Evolutionary conservation across 352 stramenopile genomes (phyloP).

Genomic region (Pythium chondricola): DNA sequence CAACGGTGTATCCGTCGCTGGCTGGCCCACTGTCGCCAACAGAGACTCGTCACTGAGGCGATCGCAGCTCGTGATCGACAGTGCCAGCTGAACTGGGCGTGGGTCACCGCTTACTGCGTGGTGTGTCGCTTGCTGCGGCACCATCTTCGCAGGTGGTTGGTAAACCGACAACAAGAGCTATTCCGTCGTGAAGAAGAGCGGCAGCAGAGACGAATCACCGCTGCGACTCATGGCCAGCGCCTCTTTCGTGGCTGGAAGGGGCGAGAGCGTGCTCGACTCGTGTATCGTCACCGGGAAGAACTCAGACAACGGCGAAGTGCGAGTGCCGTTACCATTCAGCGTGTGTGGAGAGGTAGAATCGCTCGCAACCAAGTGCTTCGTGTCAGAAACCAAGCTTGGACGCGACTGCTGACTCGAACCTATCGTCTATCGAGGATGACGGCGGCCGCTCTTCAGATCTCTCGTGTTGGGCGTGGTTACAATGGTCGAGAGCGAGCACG

Average conservation of each 20-base stretch:
- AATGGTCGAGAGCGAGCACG: conserved; percentile 27
- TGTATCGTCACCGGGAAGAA: conserved; percentile 1
- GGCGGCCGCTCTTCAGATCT: conserved; percentile 27
- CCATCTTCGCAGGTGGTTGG: conserved; percentile 28
- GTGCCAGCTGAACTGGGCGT: conserved; percentile 22
- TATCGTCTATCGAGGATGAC: background rate
- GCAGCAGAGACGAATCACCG: conserved; percentile 13
- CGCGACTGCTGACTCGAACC: too few species aligned
- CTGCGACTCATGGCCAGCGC: conserved; percentile 32
- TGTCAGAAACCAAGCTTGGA: too few species aligned
- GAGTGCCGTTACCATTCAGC: conserved; percentile 26
- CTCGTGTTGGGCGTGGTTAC: conserved; percentile 33
- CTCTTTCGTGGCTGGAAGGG: conserved; percentile 28
- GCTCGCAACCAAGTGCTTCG: too few species aligned
- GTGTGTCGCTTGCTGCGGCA: conserved; percentile 24
- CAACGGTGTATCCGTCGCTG: conserved; percentile 46
- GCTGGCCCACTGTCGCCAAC: conserved; percentile 15
- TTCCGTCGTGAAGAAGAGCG: conserved; percentile 24
- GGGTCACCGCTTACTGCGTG: conserved; percentile 25
- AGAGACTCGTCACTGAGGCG: conserved; percentile 20
- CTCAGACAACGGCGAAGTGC: background rate
- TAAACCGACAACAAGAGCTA: conserved; percentile 24
- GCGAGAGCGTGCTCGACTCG: background rate
- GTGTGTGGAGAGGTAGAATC: conserved; percentile 5
- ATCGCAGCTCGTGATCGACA: conserved; percentile 19